Evolutionary conservation across 148 eudicot species (phyloP), one percentile per base, ranked within the genome.

Genomic region (Vaccinium macrocarpon): DNA sequence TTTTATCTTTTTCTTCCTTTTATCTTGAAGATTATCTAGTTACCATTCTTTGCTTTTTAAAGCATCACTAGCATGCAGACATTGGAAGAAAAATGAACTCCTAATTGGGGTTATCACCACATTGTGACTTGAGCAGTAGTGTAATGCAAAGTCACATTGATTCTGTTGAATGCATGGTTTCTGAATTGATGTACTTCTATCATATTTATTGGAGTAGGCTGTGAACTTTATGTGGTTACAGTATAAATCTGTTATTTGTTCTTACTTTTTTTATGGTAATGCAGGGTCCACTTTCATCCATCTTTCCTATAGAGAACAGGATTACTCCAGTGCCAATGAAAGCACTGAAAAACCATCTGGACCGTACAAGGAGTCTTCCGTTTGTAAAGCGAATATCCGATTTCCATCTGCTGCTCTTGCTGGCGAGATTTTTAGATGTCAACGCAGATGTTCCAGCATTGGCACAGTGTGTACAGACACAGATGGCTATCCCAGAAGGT

Each of bases 341-440:
- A 62, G 93, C 98, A 21, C 85, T 97, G 81, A 95, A 90, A 85
- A 88, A 68, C 64, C 98, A 97, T 87, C 86, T 97, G 85, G 95
- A 95, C 52, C 92, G 96, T 68, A 78, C 92, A 76, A 93, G 92
- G 86, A 88, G 87, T 86, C 90, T 92, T 76, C 82, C 95, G 12
- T 93, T 92, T 83, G 99, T 95, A 89, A 95, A 93, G 92, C 87
- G 94, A 84, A 97, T 97, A 56, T 95, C 99, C 8, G 99, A 97
- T 84, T 97, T 97, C 82, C 99, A 97, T 87, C 88, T 97, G 84
- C 91, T 97, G 82, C 95, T 97, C 5, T 83, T 88, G 49, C 83
- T 97, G 81, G 88, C 92, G 5, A 87, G 92, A 90, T 90, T 88
- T 84, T 83, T 97, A 79, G 99, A 97, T 78, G 59, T 93, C 18